Evolutionary conservation across 1,284 basidiomycete species (phyloP).

Genomic region (Garcileccinum viscosum): DNA sequence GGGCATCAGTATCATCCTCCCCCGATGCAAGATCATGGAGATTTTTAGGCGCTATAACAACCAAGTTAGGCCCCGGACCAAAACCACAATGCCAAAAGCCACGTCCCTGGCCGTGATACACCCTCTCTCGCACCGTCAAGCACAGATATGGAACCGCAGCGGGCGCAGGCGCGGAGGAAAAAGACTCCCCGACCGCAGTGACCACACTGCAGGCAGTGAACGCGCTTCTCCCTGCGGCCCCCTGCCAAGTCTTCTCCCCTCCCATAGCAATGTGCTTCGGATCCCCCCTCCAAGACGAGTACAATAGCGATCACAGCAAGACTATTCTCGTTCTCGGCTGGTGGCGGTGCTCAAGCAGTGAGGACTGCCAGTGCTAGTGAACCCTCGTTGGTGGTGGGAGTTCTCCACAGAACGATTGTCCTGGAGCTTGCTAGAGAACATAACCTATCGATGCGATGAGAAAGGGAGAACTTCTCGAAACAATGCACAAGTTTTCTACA

Average conservation of each 20-base stretch:
- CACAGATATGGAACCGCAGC: background rate
- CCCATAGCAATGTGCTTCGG: constrained; percentile 29
- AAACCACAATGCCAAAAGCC: background rate
- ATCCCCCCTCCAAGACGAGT: constrained; percentile 15
- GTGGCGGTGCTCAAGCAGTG: constrained; percentile 5
- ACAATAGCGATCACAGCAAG: constrained; percentile 6
- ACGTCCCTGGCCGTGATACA: background rate
- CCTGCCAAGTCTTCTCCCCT: constrained; percentile 26
- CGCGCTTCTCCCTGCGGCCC: constrained; percentile 32
- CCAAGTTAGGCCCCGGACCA: background rate
- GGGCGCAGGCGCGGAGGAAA: background rate
- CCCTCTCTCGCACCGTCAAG: background rate
- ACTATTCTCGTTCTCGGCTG: constrained; percentile 30
- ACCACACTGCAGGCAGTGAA: constrained; percentile 31
- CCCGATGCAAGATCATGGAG: constrained; percentile 17
- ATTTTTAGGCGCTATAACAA: background rate
- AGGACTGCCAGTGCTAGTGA: background rate
- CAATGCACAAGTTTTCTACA: background rate
- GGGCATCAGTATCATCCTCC: constrained; percentile 24
- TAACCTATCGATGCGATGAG: background rate
- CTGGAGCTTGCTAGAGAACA: background rate
- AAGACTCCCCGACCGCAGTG: constrained; percentile 20
- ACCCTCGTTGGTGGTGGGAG: background rate
- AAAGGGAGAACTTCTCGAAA: background rate
- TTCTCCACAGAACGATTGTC: constrained; percentile 3